Conservation (phyloP, 163 green algal species). For the Trebouxia gelatinosa region DNA sequence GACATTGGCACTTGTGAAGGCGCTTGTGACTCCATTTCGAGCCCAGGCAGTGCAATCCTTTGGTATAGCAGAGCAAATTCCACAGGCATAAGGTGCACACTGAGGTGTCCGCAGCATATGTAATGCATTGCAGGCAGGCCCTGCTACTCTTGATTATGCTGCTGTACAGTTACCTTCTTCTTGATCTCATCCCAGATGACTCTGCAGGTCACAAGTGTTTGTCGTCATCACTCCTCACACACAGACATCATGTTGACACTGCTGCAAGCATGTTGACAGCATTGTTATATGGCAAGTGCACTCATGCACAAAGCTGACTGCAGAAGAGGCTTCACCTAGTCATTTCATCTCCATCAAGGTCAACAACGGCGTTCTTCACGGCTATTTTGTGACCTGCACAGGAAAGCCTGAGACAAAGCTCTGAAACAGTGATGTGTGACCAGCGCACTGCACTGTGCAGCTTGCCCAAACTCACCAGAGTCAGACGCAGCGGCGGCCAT, state of each 20-base stretch:
- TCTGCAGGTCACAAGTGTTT: constrained; percentile 57
- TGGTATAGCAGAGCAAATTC: no score
- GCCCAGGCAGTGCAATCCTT: no score
- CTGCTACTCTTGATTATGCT: no score
- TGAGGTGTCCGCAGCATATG: no score
- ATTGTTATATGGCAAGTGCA: neutral
- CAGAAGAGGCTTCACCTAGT: constrained; percentile 54
- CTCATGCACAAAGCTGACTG: neutral
- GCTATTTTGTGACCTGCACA: constrained; percentile 65
- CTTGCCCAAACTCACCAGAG: neutral
- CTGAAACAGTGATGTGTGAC: neutral
- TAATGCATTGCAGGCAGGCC: no score
- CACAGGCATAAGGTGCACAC: no score
- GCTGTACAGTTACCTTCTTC: constrained; percentile 85
- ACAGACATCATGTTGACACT: no score
- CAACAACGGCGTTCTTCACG: constrained; percentile 86
- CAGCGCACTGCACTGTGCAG: neutral
- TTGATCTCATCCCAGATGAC: constrained; percentile 98
- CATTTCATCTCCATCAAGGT: constrained; percentile 94
- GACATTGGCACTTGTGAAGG: no score
- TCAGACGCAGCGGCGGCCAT: constrained; percentile 16
- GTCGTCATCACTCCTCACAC: no score
- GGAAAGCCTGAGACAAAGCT: neutral
- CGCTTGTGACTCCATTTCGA: no score
- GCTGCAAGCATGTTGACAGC: neutral